These are phyloP conservation scores for Colletotrichum sp. DNA, from an alignment of 2,329 filamentous ascomycete species.

Conservation along the genomic window DNA sequence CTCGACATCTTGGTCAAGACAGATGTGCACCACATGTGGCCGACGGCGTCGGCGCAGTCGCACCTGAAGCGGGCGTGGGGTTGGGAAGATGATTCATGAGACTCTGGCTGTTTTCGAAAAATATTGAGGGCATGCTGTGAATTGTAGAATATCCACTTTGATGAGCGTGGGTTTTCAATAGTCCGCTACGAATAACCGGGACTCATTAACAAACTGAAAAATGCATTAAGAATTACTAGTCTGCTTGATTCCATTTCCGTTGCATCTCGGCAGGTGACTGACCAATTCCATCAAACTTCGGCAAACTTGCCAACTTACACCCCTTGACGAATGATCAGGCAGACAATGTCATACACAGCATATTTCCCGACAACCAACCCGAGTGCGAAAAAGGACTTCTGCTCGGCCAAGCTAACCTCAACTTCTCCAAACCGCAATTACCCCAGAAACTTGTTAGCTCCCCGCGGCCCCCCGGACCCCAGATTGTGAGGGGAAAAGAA, in stretches of 20 bases:
- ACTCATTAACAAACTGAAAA: neutral
- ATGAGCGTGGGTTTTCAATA: no score
- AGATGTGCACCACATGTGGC: conserved; percentile 55
- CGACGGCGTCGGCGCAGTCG: conserved; percentile 50
- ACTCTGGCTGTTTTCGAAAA: neutral
- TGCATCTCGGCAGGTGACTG: neutral
- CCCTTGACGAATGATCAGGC: neutral
- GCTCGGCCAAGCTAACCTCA: neutral
- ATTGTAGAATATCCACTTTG: neutral
- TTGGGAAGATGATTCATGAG: conserved; percentile 33
- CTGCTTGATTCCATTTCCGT: neutral
- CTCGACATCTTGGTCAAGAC: conserved; percentile 50
- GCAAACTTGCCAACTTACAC: neutral
- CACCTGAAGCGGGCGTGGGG: conserved; percentile 55
- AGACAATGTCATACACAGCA: neutral
- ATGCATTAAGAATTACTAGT: neutral
- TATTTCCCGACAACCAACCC: neutral
- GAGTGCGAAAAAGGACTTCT: neutral
- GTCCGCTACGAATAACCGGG: no score
- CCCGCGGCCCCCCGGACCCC: neutral
- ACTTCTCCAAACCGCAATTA: neutral
- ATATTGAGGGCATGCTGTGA: neutral
- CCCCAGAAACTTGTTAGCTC: neutral
- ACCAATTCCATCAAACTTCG: neutral
- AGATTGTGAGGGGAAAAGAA: neutral